Base-by-base conservation (phyloP, 176 grass and related monocot genomes). In the Triticum monococcum region DNA sequence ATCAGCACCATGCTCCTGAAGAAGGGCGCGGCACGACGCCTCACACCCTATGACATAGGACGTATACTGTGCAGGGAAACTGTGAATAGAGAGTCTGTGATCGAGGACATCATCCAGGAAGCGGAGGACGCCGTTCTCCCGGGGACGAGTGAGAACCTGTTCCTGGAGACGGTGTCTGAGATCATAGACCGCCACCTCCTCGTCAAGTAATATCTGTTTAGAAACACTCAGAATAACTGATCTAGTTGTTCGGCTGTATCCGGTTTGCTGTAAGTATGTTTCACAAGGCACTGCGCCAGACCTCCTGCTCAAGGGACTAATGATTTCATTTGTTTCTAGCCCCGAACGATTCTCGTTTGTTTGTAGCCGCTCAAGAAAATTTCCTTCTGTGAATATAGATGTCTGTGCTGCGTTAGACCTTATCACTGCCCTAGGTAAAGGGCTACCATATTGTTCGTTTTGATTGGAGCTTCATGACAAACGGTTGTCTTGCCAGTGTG, bases 1-100 rank as follows among this genome's bases (percentile, higher is more conserved):
- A 92, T 93, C 78, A 84, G 89, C 61, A 94, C 94, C 41, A 92
- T 94, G 88, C 94, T 97, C 79, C 81, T 97, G 82, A 97, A 92
- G 78, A 97, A 97, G 52, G 94, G 94, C 14, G 79, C 80, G 46
- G 69, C 78, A 8, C 90, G 85, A 16, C 87, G 91, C 41, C 85
- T 97, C 37, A 92, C 92, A 68, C 94, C 94, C 1, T 88, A 86
- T 72, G 89, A 94, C 77, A 97, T 97, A 60, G 94, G 94, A 25
- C 91, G 91, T 43, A 87, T 97, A 84, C 69, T 97, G 88, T 97
- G 89, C 79, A 95, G 94, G 88, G 89, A 91, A 70, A 91, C 86
- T 82, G 79, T 93, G 71, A 95, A 93, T 76, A 95, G 86, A 46
- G 89, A 80, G 26, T 95, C 94, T 50, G 75, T 85, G 56, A 96